These are phyloP conservation scores for Pseudoneurospora amorphoporcata DNA, from an alignment of 495 filamentous ascomycete species.

Conservation along the genomic window DNA sequence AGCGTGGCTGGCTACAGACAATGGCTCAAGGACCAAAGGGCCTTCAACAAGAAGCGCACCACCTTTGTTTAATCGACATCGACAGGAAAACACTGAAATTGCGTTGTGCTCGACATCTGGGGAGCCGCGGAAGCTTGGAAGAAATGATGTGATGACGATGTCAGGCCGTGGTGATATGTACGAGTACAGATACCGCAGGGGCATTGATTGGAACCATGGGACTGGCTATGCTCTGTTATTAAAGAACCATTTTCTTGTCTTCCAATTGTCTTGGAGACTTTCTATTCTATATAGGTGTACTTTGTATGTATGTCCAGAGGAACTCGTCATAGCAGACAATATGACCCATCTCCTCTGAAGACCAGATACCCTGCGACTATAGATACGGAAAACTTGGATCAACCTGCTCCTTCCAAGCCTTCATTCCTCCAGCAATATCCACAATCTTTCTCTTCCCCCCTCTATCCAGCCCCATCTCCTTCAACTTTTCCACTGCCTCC, in stretches of 20 bases:
- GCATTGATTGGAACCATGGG: neutral
- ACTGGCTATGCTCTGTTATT: neutral
- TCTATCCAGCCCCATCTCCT: slow-evolving; percentile 51
- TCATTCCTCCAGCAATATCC: slow-evolving; percentile 74
- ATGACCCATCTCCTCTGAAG: neutral
- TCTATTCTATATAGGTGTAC: neutral
- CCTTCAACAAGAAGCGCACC: slow-evolving; percentile 87
- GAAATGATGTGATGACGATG: neutral
- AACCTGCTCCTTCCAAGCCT: slow-evolving; percentile 72
- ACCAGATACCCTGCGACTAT: slow-evolving; percentile 33
- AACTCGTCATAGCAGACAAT: neutral
- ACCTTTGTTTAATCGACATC: slow-evolving; percentile 34
- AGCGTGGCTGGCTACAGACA: slow-evolving; percentile 82
- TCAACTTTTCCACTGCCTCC: slow-evolving; percentile 58
- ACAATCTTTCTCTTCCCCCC: slow-evolving; percentile 50
- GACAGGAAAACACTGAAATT: neutral
- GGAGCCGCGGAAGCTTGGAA: neutral
- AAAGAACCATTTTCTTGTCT: neutral
- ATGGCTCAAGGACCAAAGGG: slow-evolving; percentile 94
- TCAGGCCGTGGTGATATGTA: neutral
- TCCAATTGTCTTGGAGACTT: neutral
- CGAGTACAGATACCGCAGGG: neutral
- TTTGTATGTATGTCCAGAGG: neutral
- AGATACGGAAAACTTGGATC: slow-evolving; percentile 59
- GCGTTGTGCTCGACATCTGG: neutral